Percentiles rank a stretch among this genome's conserved stretches.
phyloP scores from a whole-genome alignment of 305 asterid species.

The Solanum aculeatissimum region DNA sequence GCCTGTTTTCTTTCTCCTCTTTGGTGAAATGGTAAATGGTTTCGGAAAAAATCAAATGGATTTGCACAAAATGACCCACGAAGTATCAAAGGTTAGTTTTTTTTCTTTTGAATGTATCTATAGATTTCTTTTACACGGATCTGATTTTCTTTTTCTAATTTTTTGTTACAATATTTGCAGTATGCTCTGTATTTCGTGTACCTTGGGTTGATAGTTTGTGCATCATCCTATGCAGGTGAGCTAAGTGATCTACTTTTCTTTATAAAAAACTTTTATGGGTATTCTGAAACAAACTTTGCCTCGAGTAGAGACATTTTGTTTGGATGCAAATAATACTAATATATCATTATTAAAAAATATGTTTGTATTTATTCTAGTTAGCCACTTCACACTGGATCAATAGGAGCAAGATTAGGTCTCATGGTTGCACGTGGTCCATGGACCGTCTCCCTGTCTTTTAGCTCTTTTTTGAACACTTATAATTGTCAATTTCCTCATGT shows the following conservation, averaged over 20 bases:
- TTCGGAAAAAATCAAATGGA: conserved; percentile 93
- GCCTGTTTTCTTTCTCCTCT: conserved; percentile 94
- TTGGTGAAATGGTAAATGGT: conserved; percentile 95
- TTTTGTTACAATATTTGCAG: conserved; percentile 35
- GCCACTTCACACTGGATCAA: conserved; percentile 38
- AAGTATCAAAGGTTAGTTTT: conserved; percentile 68
- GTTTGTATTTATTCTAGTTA: conserved; percentile 8
- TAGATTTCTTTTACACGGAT: conserved; percentile 21
- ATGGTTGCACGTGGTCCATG: conserved; percentile 94
- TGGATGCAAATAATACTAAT: background rate
- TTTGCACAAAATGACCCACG: conserved; percentile 73
- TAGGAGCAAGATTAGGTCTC: conserved; percentile 23
- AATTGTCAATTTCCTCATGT: conserved; percentile 35
- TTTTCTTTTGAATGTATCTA: background rate
- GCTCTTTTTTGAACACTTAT: conserved; percentile 19
- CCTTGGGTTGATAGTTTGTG: conserved; percentile 88
- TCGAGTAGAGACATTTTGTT: background rate
- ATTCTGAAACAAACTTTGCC: background rate
- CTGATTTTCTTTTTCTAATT: conserved; percentile 27
- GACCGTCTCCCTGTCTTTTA: conserved; percentile 64
- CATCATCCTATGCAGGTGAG: conserved; percentile 96
- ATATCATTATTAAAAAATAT: background rate
- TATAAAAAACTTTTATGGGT: background rate
- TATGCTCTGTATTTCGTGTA: conserved; percentile 94
- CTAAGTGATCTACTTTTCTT: background rate